These are phyloP conservation scores for Theileria parva DNA, from an alignment of 169 alveolate species.

Conservation along the genomic window DNA sequence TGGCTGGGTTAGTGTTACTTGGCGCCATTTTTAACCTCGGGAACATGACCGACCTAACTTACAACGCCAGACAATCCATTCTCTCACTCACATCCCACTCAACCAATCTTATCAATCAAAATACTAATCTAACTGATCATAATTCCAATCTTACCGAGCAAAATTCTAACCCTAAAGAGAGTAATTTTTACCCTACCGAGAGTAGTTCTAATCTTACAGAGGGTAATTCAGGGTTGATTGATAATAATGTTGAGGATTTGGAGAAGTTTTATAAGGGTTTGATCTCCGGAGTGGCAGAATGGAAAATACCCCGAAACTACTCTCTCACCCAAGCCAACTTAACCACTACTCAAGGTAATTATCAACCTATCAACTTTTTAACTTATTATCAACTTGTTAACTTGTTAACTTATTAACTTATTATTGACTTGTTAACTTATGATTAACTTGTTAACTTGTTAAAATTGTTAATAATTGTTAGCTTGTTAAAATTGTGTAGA, in stretches of 20 bases:
- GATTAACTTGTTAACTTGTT: no score
- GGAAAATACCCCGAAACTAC: slow-evolving; percentile 33
- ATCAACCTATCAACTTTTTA: no score
- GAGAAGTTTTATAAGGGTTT: slow-evolving; percentile 16
- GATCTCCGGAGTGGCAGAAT: slow-evolving; percentile 11
- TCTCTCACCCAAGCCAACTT: slow-evolving; percentile 10
- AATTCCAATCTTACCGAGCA: no score
- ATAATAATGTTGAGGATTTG: slow-evolving; percentile 15
- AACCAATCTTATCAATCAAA: no score
- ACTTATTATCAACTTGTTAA: no score
- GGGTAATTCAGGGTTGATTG: slow-evolving; percentile 18
- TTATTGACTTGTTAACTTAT: no score
- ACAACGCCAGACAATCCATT: slow-evolving; percentile 30
- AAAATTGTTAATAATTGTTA: no score
- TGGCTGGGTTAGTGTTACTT: neutral
- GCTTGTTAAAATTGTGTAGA: slow-evolving; percentile 4
- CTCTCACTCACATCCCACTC: neutral
- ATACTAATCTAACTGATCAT: no score
- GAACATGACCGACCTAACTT: slow-evolving; percentile 5
- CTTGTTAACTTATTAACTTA: no score
- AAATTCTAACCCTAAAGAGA: no score
- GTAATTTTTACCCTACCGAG: no score
- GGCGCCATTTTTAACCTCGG: neutral
- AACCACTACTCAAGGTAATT: slow-evolving; percentile 18
- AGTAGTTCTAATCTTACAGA: no score